These are phyloP conservation scores for Pichia cactophila DNA, from an alignment of 1,139 yeast species.

Conservation along the genomic window DNA sequence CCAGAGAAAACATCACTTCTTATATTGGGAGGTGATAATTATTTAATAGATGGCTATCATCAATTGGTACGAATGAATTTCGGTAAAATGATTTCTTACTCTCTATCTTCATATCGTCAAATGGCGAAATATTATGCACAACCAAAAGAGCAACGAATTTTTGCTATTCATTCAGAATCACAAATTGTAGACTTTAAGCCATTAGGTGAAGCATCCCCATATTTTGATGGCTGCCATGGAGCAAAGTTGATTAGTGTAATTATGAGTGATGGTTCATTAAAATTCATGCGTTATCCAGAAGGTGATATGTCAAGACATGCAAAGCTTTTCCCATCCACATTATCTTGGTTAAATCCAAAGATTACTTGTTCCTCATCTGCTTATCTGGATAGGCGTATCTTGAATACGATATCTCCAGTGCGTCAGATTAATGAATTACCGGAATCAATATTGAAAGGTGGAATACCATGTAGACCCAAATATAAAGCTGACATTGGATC, in stretches of 20 bases:
- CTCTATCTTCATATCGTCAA: conserved; percentile 73
- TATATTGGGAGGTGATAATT: conserved; percentile 60
- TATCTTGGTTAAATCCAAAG: conserved; percentile 75
- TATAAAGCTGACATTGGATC: conserved; percentile 51
- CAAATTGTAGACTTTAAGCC: conserved; percentile 42
- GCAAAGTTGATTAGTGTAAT: conserved; percentile 54
- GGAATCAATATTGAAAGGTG: conserved; percentile 58
- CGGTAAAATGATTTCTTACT: conserved; percentile 73
- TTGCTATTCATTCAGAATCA: conserved; percentile 42
- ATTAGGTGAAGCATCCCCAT: conserved; percentile 51
- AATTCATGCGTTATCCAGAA: conserved; percentile 44
- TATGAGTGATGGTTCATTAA: conserved; percentile 52
- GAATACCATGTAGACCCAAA: conserved; percentile 60
- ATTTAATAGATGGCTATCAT: conserved; percentile 38
- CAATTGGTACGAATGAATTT: conserved; percentile 63
- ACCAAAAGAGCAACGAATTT: conserved; percentile 51
- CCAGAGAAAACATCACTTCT: conserved; percentile 75
- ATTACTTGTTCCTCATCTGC: conserved; percentile 49
- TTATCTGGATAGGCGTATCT: conserved; percentile 31
- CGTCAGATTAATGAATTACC: conserved; percentile 24
- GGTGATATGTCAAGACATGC: conserved; percentile 52
- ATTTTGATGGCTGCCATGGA: conserved; percentile 63
- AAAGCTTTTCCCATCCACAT: conserved; percentile 65
- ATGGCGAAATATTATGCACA: conserved; percentile 71
- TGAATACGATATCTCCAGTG: conserved; percentile 21